Base-by-base conservation (phyloP, 2,329 filamentous ascomycete genomes). In the Alternaria consortialis region DNA sequence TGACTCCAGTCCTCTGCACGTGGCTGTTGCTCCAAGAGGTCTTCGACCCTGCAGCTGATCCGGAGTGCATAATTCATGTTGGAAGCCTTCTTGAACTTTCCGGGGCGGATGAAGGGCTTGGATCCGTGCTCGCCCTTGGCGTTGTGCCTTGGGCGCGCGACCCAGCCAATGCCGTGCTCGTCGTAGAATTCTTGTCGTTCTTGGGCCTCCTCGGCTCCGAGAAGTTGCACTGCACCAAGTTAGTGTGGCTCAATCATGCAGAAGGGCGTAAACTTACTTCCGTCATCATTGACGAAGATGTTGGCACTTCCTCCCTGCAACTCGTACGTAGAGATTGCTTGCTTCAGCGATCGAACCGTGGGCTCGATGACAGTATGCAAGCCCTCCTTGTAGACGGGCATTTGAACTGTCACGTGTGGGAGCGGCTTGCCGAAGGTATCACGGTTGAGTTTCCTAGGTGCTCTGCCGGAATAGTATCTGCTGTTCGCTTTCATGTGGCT, bases 361-460 rank as follows among this genome's bases (percentile, higher is more conserved):
- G 91, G 91, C 20, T 84, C 86, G 71, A 94, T 93, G 77, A 96
- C 92, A 63, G 84, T 87, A 36, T 81, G 81, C 3, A 96, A 84
- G 66, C 92, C 91, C 77, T 96, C 92, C 77, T 94, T 95, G 82
- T 95, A 96, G 0, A 96, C 91, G 5, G 92, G 92, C 76, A 91
- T 94, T 74, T 97, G 92, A 42, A 96, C 91, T 3, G 81, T 84
- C 65, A 92, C 84, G 73, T 92, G 91, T 2, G 90, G 91, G 15
- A 94, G 82, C 74, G 50, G 53, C 1, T 79, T 81, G 78, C 48
- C 90, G 83, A 60, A 63, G 5, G 60, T 64, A 52, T 74, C 69
- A 20, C 85, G 85, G 1, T 90, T 88, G 8, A 89, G 84, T n/a
- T 73, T 67, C n/a, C 61, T 63, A 1, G 75, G 73, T 9, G 71